Evolutionary conservation across 306 rosid species (phyloP), one percentile per base, ranked within the genome.

Genomic region (Prunus fruticosa): DNA sequence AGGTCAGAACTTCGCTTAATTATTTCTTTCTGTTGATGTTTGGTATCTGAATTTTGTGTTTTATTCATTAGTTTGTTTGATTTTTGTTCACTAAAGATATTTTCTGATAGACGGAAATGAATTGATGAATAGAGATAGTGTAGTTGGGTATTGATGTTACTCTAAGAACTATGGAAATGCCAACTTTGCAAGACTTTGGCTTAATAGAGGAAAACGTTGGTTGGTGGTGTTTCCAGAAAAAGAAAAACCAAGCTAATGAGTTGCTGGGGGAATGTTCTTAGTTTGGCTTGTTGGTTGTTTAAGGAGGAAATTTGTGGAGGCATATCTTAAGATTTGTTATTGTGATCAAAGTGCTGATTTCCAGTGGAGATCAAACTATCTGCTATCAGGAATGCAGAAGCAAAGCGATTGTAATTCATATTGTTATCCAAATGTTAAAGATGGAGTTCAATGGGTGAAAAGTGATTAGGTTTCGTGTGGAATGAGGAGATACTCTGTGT

Each of bases 1-100:
- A 93, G 97, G 98, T 93, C 22, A n/a, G 64, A 5, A 13, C 51
- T 62, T n/a, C 11, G 14, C 15, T 60, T 30, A 8, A 3, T 14
- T 80, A 5, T 52, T 52, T n/a, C 64, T 23, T 77, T 58, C 10
- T 0, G 4, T 15, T 19, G 5, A 14, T 65, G 6, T 7, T 74
- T 19, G 32, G 28, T 52, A 32, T 52, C 19, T 34, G 11, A 8
- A 32, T 28, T 46, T 66, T 62, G 9, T 13, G 7, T 12, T 70
- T 30, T 16, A 30, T 64, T 64, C 14, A 5, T 18, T 28, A 28
- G 69, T 28, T 28, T 32, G 25, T 8, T 32, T 7, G 16, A 19
- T 28, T 62, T 64, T 8, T 64, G 20, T 8, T 34, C 52, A 16
- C 47, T 16, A 2, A 0, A 63, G n/a, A 6, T 2, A 7, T 63